Base-by-base conservation (phyloP, 768 basidiomycete species). In the Pisolithus microcarpus region DNA sequence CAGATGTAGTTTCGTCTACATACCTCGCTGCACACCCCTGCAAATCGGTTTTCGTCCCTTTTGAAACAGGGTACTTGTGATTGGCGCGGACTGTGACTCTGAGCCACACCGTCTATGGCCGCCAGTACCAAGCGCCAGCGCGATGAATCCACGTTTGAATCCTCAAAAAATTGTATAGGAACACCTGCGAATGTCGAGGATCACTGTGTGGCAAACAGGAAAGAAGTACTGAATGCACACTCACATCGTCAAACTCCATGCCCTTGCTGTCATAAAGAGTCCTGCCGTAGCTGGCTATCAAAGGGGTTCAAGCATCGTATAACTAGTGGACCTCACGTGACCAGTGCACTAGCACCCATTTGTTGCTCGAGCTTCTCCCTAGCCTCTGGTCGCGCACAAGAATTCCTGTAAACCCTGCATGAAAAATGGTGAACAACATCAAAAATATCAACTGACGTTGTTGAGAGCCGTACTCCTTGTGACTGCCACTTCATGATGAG, bases 161-260 rank as follows among this genome's bases (percentile, higher is more conserved):
- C 82, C 24, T 78, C 74, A 57, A 88, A 89, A 87, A 87, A 53
- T 89, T 80, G 57, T 82, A 87, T 8, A 89, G 59, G 4, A 89
- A 69, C 4, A 89, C 85, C 85, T 87, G 23, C 11, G 24, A 15
- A 5, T 42, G 1, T 2, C 19, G 10, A 7, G 24, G 40, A 7
- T 19, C 13, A 21, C 40, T 11, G 10, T 2, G 2, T 10, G 10
- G 9, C 9, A 8, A 5, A 10, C 7, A 5, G 30, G 9, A 30
- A 30, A 10, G 4, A 30, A 10, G 9, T 30, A 5, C 30, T 30
- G 30, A 8, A 10, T 30, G 30, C 6, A 30, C 30, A 30, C 30
- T 10, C 10, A 30, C 30, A 30, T 30, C 30, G 10, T 30, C 9
- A 8, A 16, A 31, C 8, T 4, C 59, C 51, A 46, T 55, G 57